Evolutionary conservation across 768 basidiomycete genomes (phyloP), one percentile per base, ranked within the genome.

Genomic region (Boletus sp.): DNA sequence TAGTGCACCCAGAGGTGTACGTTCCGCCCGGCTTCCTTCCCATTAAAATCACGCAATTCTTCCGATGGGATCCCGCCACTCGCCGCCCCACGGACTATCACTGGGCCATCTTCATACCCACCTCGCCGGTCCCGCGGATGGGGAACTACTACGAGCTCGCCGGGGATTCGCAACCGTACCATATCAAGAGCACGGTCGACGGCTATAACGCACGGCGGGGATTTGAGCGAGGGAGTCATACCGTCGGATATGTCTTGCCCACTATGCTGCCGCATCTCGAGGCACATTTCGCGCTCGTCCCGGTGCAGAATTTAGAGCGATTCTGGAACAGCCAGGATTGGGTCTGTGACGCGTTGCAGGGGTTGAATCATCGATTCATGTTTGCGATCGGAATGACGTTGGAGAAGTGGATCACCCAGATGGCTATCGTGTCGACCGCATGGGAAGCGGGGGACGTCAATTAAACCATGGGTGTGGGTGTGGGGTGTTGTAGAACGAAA

Each of bases 21-120:
- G 21, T 55, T 11, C 49, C 46, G 11, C 14, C 0, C 0, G 58
- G 49, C 15, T 44, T 1, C 32, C 57, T 59, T 9, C 58, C 58
- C 19, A 43, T 60, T 7, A 34, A 45, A 43, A 41, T 50, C 29
- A 35, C 5, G 14, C 53, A 51, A 14, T 55, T 40, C 29, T 27
- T 7, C 33, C 46, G 14, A 39, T n/a, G 8, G 14, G 46, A 60
- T 38, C 37, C 53, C 15, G 13, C 2, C 13, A 8, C 30, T 17
- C 17, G 35, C 1, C 21, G 0, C 6, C 40, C 14, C 17, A n/a
- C 5, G 23, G 13, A 44, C 17, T 19, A 50, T n/a, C 53, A 60
- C 38, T 55, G 50, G 59, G 34, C 53, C 29, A 48, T 55, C 40
- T 60, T 55, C 53, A 23, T 60, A 40, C 53, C 59, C 11, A 60